Evolutionary conservation across 345 rosid genomes (phyloP), one percentile per base, ranked within the genome.

Genomic region (Citrus hindsii): DNA sequence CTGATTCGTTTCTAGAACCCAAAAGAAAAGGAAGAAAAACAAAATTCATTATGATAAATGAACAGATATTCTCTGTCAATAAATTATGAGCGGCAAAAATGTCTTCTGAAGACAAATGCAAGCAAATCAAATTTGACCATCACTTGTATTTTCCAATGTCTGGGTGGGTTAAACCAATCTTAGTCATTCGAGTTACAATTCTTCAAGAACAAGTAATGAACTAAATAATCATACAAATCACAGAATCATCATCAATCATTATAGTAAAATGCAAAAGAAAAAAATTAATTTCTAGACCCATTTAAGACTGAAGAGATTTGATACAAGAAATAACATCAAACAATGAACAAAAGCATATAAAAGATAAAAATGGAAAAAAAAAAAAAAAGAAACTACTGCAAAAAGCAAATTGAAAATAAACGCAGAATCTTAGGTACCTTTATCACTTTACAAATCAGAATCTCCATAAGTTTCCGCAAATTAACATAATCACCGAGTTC

Each of bases 401-500:
- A 76, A 53, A 67, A 18, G 0, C 14, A 4, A 46, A 8, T 28
- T 25, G 9, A 46, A 48, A 18, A 53, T 21, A 79, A 75, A 58
- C 2, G 32, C 32, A 21, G 72, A 60, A 69, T 2, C 72, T 9
- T 24, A 60, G 35, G 25, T 87, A 95, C 98, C 98, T 92, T 95
- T 33, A 93, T 86, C 81, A 96, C 98, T 90, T 89, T 96, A 85
- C 95, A 88, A 77, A 96, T 96, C 63, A 92, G 63, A 77, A 94
- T 86, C 87, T 92, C 99, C 98, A 94, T 91, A 67, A 96, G 87
- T 65, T 87, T 94, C 84, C 95, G 85, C 71, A 92, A 69, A 75
- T 91, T 87, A 62, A 94, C 92, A 74, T 94, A 96, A 86, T 94
- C 99, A 64, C 99, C 98, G 13, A 94, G 95, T 83, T 63, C 99